Conservation (phyloP, 768 basidiomycete species). For the Ephemerocybe angulata region DNA sequence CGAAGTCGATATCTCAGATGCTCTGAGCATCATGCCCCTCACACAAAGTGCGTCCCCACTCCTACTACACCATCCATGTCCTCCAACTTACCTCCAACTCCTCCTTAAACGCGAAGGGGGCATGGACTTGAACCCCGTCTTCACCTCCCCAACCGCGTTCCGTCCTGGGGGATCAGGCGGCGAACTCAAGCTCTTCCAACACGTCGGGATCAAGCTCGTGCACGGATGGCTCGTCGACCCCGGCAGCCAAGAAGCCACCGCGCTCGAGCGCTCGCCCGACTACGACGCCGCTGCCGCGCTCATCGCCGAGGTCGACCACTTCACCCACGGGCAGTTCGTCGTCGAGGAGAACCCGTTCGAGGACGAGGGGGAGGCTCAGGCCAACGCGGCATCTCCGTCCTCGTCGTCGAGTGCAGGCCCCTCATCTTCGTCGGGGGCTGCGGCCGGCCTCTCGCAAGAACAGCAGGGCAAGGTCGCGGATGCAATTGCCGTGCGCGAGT, state of each 20-base stretch:
- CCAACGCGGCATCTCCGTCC: neutral
- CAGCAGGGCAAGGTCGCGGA: constrained; percentile 64
- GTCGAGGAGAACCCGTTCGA: too few species aligned
- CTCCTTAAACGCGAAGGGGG: constrained; percentile 50
- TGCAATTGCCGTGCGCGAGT: constrained; percentile 63
- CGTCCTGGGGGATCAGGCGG: constrained; percentile 60
- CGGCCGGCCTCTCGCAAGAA: constrained; percentile 39
- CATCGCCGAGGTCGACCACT: constrained; percentile 77
- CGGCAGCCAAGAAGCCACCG: constrained; percentile 52
- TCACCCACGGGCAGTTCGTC: constrained; percentile 61
- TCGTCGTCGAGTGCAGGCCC: neutral
- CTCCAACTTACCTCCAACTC: neutral
- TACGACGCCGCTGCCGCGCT: constrained; percentile 73
- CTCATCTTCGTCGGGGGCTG: neutral
- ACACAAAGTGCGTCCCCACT: constrained; percentile 62
- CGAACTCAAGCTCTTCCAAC: constrained; percentile 82
- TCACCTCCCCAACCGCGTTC: constrained; percentile 68
- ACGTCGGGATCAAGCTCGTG: constrained; percentile 74
- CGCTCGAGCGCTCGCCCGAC: constrained; percentile 51
- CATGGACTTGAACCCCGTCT: constrained; percentile 85
- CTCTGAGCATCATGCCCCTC: constrained; percentile 70
- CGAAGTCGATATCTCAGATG: constrained; percentile 64
- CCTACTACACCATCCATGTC: neutral
- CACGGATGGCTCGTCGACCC: constrained; percentile 91
- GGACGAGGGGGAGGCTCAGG: constrained; percentile 14